Conservation (phyloP, 169 alveolate genomes). For the Eimeria maxima region DNA sequence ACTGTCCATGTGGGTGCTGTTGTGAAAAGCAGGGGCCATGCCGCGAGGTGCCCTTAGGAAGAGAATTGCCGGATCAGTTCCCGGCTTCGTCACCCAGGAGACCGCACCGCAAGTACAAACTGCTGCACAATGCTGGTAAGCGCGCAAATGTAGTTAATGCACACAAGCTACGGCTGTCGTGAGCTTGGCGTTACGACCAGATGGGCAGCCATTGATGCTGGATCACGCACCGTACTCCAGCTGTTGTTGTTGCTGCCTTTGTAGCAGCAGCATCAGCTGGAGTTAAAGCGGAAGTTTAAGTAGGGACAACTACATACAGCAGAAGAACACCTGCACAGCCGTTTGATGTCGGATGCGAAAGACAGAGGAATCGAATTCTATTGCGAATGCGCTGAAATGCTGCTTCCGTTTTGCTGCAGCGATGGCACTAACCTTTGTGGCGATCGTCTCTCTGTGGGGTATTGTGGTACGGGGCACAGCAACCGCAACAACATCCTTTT, state of each 20-base stretch:
- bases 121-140: conserved; percentile 65
- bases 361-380: too few species aligned
- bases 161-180: not conserved
- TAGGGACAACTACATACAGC: not conserved
- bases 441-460: conserved; percentile 70
- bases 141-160: not conserved
- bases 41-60: not conserved
- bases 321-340: not conserved
- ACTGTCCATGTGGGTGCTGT: not conserved
- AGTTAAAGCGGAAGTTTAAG: not conserved
- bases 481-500: not conserved
- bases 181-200: not conserved
- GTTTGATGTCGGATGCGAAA: not conserved
- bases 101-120: not conserved
- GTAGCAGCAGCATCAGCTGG: not conserved
- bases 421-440: conserved; percentile 58
- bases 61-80: not conserved
- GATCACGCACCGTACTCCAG: not conserved
- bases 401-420: conserved; percentile 60
- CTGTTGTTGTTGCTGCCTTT: not conserved
- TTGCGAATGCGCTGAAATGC: not conserved
- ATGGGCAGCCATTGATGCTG: not conserved
- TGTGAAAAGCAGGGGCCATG: not conserved
- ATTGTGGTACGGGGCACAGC: conserved; percentile 55
- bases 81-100: not conserved